Conservation (phyloP, 768 basidiomycete species). For the Lentinula raphanica region DNA sequence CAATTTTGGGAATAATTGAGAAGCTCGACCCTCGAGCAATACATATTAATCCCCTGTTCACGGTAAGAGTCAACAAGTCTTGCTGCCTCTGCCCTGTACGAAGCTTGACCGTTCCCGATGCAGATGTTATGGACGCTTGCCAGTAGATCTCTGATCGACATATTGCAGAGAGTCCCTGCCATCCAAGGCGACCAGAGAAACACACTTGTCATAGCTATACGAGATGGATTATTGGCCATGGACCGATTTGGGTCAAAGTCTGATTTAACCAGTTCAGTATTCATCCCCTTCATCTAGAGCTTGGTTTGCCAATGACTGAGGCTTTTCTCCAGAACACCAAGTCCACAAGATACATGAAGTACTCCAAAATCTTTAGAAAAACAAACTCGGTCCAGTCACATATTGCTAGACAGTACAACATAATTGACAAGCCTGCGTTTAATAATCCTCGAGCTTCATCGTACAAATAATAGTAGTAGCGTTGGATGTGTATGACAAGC, state of each 20-base stretch:
- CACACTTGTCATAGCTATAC: neutral
- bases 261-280: neutral
- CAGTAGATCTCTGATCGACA: neutral
- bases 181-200: neutral
- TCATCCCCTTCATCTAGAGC: neutral
- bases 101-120: conserved; percentile 8
- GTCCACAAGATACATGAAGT: neutral
- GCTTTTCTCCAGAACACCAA: neutral
- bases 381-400: no score
- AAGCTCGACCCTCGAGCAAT: neutral
- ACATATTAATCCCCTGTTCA: conserved; percentile 25
- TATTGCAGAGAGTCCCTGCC: neutral
- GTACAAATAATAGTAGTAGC: neutral
- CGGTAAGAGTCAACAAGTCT: conserved; percentile 24
- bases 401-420: neutral
- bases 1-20: neutral
- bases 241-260: neutral
- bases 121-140: conserved; percentile 12
- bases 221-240: neutral
- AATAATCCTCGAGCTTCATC: neutral
- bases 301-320: neutral
- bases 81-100: conserved; percentile 10
- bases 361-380: neutral
- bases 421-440: neutral
- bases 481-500: neutral